These are phyloP conservation scores for Anthracocystis walkeri DNA, from an alignment of 1,284 basidiomycete genomes.

Conservation along the genomic window DNA sequence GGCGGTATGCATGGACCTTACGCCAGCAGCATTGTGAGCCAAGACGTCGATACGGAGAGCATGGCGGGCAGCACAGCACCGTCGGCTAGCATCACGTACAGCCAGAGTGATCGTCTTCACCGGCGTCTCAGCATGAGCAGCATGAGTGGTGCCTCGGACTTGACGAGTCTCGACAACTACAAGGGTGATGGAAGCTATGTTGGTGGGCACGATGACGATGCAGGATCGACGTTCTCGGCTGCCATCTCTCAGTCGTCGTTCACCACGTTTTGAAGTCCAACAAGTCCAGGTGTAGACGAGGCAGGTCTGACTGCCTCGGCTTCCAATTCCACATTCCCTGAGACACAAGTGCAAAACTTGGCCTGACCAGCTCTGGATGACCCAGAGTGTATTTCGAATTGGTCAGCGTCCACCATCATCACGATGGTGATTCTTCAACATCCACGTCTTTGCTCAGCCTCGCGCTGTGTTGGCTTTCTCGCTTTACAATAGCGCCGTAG, in stretches of 20 bases:
- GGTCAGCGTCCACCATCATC: no score
- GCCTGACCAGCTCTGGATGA: no score
- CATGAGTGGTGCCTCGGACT: slow-evolving; percentile 48
- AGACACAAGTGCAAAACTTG: no score
- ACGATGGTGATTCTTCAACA: no score
- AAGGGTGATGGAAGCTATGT: slow-evolving; percentile 59
- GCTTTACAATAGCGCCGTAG: no score
- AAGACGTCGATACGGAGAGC: slow-evolving; percentile 54
- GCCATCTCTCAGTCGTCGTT: slow-evolving; percentile 62
- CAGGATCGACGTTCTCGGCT: slow-evolving; percentile 58
- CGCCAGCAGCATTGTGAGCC: slow-evolving; percentile 61
- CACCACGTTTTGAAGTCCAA: slow-evolving; percentile 56
- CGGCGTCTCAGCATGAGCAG: slow-evolving; percentile 55
- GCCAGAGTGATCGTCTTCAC: slow-evolving; percentile 59
- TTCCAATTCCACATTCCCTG: background rate
- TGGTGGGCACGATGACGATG: slow-evolving; percentile 53
- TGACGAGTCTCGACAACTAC: slow-evolving; percentile 57
- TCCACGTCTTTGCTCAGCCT: no score
- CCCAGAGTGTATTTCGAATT: no score
- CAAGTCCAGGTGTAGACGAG: background rate
- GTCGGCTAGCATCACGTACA: slow-evolving; percentile 58
- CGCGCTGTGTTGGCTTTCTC: no score
- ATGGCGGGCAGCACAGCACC: slow-evolving; percentile 37
- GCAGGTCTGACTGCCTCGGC: background rate
- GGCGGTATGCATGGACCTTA: slow-evolving; percentile 45